These are phyloP conservation scores for Pseudogymnoascus sp. DNA, from an alignment of 2,329 filamentous ascomycete species.

Conservation along the genomic window DNA sequence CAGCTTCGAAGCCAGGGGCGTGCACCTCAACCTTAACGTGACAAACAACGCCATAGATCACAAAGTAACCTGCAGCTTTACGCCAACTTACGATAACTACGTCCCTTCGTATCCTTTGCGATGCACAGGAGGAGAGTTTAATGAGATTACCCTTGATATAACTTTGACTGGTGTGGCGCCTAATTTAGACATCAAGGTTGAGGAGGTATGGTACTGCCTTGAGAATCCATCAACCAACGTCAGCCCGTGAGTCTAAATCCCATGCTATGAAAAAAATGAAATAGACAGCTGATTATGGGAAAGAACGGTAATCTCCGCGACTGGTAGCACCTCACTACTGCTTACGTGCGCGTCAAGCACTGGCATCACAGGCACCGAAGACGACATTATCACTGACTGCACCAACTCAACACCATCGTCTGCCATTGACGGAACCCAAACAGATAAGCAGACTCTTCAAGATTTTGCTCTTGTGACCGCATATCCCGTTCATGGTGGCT, in stretches of 20 bases:
- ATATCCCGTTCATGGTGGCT: background rate
- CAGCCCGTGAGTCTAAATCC: background rate
- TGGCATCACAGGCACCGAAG: background rate
- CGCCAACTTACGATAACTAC: background rate
- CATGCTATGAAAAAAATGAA: background rate
- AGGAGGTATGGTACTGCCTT: background rate
- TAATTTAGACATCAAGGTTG: background rate
- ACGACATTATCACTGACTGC: background rate
- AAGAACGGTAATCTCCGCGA: background rate
- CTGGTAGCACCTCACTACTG: background rate
- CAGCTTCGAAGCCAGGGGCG: background rate
- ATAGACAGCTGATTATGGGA: background rate
- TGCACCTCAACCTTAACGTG: background rate
- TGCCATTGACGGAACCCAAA: background rate
- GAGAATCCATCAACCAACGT: background rate
- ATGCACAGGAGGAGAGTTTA: background rate
- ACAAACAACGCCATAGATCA: slow-evolving; percentile 2
- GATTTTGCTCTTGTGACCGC: background rate
- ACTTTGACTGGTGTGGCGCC: background rate
- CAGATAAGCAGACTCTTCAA: background rate
- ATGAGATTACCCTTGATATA: background rate
- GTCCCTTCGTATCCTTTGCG: background rate
- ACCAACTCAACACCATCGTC: background rate
- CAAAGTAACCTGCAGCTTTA: background rate
- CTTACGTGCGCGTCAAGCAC: background rate